A percentile compares a stretch with the other conserved stretches of the same genome.
phyloP scores from a whole-genome alignment of 1,284 basidiomycete species.

The Ustilago bromivora region DNA sequence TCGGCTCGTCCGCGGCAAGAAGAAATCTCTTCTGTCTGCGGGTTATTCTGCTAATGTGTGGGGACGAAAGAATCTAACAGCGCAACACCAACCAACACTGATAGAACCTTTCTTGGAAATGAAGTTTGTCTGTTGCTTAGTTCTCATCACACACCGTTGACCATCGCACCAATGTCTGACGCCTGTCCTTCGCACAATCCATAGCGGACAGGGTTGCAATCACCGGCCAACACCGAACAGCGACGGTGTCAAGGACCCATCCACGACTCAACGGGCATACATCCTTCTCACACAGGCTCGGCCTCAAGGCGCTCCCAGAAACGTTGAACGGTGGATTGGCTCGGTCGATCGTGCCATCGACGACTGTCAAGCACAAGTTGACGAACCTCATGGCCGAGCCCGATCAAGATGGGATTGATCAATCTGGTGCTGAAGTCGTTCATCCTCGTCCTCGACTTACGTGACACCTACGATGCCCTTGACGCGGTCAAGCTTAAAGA shows the following conservation, averaged over 20 bases:
- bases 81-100: not conserved
- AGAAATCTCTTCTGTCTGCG: too few species aligned
- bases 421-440: conserved; percentile 37
- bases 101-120: not conserved
- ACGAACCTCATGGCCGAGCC: not conserved
- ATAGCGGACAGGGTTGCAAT: too few species aligned
- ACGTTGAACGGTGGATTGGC: not conserved
- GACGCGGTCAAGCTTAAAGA: conserved; percentile 29
- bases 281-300: not conserved
- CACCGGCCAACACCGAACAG: not conserved
- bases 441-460: conserved; percentile 43
- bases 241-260: not conserved
- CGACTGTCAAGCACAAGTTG: not conserved
- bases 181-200: too few species aligned
- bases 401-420: conserved; percentile 33
- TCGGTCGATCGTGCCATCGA: not conserved
- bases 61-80: too few species aligned
- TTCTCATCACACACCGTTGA: too few species aligned
- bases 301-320: not conserved
- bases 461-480: conserved; percentile 39
- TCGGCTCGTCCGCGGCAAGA: too few species aligned
- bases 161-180: too few species aligned
- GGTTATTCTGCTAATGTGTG: too few species aligned
- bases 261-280: not conserved
- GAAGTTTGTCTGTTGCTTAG: not conserved